These are phyloP conservation scores for Acacia concinna DNA, from an alignment of 331 rosid genomes.

Conservation along the genomic window DNA sequence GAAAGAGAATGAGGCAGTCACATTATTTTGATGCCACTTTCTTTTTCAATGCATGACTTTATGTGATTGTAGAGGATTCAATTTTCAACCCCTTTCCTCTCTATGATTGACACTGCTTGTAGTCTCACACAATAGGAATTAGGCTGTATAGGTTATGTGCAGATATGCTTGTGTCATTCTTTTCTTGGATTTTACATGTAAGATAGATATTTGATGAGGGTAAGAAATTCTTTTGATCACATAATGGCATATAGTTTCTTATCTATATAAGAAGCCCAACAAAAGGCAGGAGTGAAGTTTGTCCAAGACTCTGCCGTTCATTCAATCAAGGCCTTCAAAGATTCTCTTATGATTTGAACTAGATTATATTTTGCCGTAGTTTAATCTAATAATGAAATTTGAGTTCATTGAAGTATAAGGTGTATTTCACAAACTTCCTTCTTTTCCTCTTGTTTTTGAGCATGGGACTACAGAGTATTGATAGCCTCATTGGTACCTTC, in stretches of 20 bases:
- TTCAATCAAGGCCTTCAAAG: background rate
- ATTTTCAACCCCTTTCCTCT: background rate
- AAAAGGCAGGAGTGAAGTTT: background rate
- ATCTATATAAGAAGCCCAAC: background rate
- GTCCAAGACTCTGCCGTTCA: background rate
- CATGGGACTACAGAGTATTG: background rate
- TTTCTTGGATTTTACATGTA: slow-evolving; percentile 18
- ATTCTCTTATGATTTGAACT: background rate
- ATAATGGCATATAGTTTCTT: background rate
- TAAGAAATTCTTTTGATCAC: background rate
- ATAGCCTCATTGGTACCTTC: background rate
- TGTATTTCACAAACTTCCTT: background rate
- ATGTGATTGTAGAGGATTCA: background rate
- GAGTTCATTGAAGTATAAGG: background rate
- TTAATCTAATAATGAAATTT: no score
- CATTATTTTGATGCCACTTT: background rate
- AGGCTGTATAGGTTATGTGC: slow-evolving; percentile 6
- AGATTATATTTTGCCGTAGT: background rate
- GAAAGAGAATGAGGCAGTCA: background rate
- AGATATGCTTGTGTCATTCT: slow-evolving; percentile 18
- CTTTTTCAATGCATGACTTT: background rate
- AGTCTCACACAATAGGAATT: background rate
- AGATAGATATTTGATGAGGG: slow-evolving; percentile 12
- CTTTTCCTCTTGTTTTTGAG: background rate
- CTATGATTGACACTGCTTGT: slow-evolving; percentile 1